A percentile compares a stretch with the other conserved stretches of the same genome.
These are phyloP conservation scores for Solanum tacnaense DNA, from an alignment of 257 asterid genomes.

Conservation along the genomic window DNA sequence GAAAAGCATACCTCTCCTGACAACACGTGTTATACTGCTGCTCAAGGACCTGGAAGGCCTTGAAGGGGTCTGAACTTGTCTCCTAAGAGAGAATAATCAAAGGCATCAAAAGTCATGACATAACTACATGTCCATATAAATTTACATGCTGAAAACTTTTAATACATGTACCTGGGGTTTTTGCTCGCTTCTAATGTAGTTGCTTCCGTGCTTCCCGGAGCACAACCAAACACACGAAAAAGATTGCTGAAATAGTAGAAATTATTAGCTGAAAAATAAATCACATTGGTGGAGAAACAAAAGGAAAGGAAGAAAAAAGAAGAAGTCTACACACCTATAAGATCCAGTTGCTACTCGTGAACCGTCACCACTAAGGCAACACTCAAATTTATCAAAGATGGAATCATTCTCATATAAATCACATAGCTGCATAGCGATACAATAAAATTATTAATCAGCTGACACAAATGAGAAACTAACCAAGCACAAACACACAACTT, in stretches of 20 bases:
- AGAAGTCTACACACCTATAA: slow-evolving; percentile 48
- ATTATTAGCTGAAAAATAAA: neutral
- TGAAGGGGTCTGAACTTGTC: slow-evolving; percentile 86
- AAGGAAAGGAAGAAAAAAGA: neutral
- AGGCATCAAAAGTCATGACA: neutral
- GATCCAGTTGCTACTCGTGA: slow-evolving; percentile 96
- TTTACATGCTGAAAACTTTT: neutral
- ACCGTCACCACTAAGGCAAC: slow-evolving; percentile 98
- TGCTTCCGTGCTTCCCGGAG: slow-evolving; percentile 55
- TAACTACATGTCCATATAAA: neutral
- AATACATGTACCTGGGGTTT: slow-evolving; percentile 51
- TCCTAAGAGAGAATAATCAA: slow-evolving; percentile 33
- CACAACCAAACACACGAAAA: slow-evolving; percentile 71
- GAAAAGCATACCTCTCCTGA: slow-evolving; percentile 57
- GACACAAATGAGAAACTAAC: neutral
- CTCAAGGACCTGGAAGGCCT: slow-evolving; percentile 84
- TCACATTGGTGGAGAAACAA: neutral
- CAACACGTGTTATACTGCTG: slow-evolving; percentile 80
- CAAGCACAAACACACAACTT: neutral
- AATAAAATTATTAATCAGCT: slow-evolving; percentile 19
- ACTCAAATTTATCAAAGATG: slow-evolving; percentile 90
- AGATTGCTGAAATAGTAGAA: slow-evolving; percentile 40
- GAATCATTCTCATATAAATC: slow-evolving; percentile 96
- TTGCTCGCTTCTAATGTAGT: slow-evolving; percentile 73
- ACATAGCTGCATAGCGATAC: slow-evolving; percentile 46